A percentile compares a stretch with the other conserved stretches of the same genome.
Evolutionary conservation across 2,329 filamentous ascomycete genomes (phyloP).

Genomic region (Paramyrothecium roridum): DNA sequence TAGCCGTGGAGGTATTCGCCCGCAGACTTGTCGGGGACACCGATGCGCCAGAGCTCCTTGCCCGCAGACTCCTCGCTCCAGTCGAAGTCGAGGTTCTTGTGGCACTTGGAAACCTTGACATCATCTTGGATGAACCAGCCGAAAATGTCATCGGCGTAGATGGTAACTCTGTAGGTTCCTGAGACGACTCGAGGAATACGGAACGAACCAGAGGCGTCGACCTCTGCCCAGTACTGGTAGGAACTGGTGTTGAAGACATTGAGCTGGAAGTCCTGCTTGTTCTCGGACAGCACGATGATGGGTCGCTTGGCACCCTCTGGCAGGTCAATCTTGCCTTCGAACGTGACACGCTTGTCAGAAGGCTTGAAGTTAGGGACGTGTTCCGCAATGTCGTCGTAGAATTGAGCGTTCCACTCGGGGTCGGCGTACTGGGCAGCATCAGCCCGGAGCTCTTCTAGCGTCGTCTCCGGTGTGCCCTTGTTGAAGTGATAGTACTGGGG

Average conservation of each 20-base stretch:
- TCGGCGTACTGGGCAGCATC: conserved; percentile 12
- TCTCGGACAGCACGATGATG: conserved; percentile 46
- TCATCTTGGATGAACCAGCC: conserved; percentile 15
- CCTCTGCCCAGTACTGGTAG: conserved; percentile 59
- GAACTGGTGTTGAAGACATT: conserved; percentile 46
- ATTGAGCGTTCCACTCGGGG: conserved; percentile 12
- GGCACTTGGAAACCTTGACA: conserved; percentile 35
- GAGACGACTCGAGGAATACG: conserved; percentile 11
- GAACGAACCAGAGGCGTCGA: conserved; percentile 36
- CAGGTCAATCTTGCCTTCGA: conserved; percentile 11
- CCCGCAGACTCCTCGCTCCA: conserved; percentile 13
- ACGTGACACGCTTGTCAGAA: conserved; percentile 4
- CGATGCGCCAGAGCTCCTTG: conserved; percentile 11
- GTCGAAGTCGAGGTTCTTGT: conserved; percentile 1
- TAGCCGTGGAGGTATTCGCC: conserved; percentile 59
- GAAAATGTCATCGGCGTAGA: conserved; percentile 13
- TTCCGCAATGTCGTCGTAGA: conserved; percentile 11
- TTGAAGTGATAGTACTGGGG: conserved; percentile 63
- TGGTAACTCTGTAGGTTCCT: conserved; percentile 11
- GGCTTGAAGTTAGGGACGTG: conserved; percentile 11
- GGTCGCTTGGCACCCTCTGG: conserved; percentile 21
- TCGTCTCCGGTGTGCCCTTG: conserved; percentile 10
- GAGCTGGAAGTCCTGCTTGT: conserved; percentile 20
- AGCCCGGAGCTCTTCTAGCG: conserved; percentile 4
- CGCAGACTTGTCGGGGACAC: conserved; percentile 45